Evolutionary conservation across 768 basidiomycete species (phyloP), one percentile per base, ranked within the genome.

Genomic region (Solioccasus polychromus): DNA sequence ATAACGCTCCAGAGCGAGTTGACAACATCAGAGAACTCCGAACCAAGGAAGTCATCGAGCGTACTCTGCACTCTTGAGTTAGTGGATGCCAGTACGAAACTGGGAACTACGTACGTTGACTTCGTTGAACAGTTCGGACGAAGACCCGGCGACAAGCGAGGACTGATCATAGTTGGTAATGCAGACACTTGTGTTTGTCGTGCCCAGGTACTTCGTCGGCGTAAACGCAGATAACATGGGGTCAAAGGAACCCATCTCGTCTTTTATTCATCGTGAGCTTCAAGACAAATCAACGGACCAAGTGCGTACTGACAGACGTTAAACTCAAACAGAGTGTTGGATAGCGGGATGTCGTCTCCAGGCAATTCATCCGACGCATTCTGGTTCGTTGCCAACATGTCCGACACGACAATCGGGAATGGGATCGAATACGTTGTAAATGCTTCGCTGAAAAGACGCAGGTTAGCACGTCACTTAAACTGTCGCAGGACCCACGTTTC

Each of bases 151-250:
- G 14, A 77, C 61, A 14, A 66, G 45, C 3, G 64, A 39, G 0
- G 51, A 53, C 34, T 71, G 69, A n/a, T 70, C 70, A 39, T 63
- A 70, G 34, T 67, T 65, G 2, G 63, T 60, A 5, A 69, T 37
- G 18, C 69, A 71, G 23, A 61, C 26, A 22, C 47, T 64, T 11
- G 46, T 50, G 32, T 69, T 70, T 7, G 43, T 58, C 19, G 67
- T 67, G 1, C 79, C 79, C 18, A 77, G 53, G 54, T 75, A 72
- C 48, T 74, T 67, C 26, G 72, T 61, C 0, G 71, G 67, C 5
- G 70, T 68, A 42, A 77, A 78, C 3, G 77, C 75, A 1, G 74
- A 70, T 6, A 72, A 57, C 32, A 66, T 66, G 41, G 71, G 62
- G 43, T 75, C 74, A 47, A 61, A 76, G 0, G 68, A 71, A 1